Percentiles rank a stretch among this genome's conserved stretches.
Evolutionary conservation across 2,329 filamentous ascomycete species (phyloP).

Genomic region (Fusarium virguliforme): DNA sequence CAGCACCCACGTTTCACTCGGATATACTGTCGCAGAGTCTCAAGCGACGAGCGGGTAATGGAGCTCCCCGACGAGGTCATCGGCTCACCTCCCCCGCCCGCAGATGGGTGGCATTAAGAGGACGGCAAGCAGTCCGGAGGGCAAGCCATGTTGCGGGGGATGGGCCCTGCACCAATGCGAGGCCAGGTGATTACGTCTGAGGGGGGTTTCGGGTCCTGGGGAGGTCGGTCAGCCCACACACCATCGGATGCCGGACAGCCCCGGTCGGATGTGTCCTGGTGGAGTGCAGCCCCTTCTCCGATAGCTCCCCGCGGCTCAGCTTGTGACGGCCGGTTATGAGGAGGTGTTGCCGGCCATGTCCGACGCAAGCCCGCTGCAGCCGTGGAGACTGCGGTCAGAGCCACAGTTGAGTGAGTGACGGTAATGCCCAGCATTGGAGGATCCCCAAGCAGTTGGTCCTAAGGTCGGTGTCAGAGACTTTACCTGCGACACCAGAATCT

Average conservation of each 20-base stretch:
- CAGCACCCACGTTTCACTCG: conserved; percentile 31
- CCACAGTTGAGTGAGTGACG: too few species aligned
- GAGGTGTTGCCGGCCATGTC: conserved; percentile 1
- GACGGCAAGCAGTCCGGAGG: conserved; percentile 14
- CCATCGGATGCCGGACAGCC: conserved; percentile 36
- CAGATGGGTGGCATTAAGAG: conserved; percentile 13
- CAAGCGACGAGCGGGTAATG: conserved; percentile 37
- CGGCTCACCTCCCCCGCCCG: conserved; percentile 26
- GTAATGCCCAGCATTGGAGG: neutral
- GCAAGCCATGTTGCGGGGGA: conserved; percentile 30
- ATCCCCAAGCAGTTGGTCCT: neutral
- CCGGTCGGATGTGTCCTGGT: conserved; percentile 26
- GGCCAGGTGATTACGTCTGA: conserved; percentile 33
- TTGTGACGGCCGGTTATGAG: neutral
- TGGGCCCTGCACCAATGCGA: conserved; percentile 22
- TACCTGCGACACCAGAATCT: neutral
- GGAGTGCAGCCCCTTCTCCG: conserved; percentile 29
- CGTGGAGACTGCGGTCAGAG: conserved; percentile 1
- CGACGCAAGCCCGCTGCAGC: neutral
- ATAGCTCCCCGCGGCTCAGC: conserved; percentile 6
- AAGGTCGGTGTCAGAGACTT: neutral
- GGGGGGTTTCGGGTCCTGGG: conserved; percentile 23
- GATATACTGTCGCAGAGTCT: conserved; percentile 21
- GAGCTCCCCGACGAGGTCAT: conserved; percentile 17
- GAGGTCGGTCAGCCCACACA: conserved; percentile 10